Evolutionary conservation across 2,329 filamentous ascomycete genomes (phyloP), one percentile per base, ranked within the genome.

Genomic region (Fusarium proliferatum): DNA sequence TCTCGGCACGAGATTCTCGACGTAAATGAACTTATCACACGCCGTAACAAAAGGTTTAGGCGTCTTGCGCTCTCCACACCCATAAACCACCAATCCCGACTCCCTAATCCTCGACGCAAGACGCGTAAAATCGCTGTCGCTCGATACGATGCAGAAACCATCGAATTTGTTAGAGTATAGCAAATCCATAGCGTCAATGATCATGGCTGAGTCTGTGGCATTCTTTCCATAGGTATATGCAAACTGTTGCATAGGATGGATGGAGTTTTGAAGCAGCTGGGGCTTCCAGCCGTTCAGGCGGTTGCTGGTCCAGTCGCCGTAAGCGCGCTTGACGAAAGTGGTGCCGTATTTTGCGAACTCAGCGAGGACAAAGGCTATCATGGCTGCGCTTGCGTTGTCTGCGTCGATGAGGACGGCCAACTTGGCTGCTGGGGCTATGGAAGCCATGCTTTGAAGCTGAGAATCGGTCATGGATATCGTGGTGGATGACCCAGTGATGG

Each of bases 121-220:
- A 1, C 80, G 75, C 8, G 81, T 82, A 23, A 82, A 83, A 66
- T 82, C 81, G 62, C 80, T 82, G 57, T 82, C 80, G 60, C 80
- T 82, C 0, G 80, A 81, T 3, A 82, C 76, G 41, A 81, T 69
- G 9, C 80, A 81, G 58, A 82, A 82, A 21, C 79, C 80, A 41
- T 79, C 77, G 38, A 81, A 81, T 9, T 74, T 75, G 42, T 76
- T 73, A 0, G 80, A 72, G 51, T 82, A 81, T 3, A 83, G 62
- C 16, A 83, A 72, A 61, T 83, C 81, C 81, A 83, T 83, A 36
- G 81, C 81, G 46, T 83, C 81, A 41, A 83, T 82, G 5, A 82
- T 76, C 80, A 82, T 81, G 51, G 81, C 81, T 0, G 77, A 70
- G 48, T 82, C 81, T 3, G 80, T 82, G 3, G 81, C 67, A 46